Evolutionary conservation across 129 eudicot species (phyloP).

Genomic region (Logfia minima): DNA sequence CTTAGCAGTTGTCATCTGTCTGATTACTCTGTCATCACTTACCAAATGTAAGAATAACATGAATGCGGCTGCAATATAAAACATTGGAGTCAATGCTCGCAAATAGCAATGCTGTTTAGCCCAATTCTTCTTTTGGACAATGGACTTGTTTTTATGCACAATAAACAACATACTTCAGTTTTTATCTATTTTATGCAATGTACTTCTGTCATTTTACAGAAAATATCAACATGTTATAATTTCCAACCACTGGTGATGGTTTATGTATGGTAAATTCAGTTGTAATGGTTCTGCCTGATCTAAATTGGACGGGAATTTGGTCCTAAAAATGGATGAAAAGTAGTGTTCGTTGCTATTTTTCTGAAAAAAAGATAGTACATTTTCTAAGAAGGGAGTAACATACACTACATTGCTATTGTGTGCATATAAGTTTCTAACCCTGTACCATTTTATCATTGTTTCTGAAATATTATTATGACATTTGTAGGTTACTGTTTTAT

Average conservation of each 20-base stretch:
- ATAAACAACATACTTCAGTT: not conserved
- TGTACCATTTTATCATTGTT: not conserved
- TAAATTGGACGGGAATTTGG: too few relatives aligned
- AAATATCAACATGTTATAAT: not conserved
- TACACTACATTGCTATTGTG: not conserved
- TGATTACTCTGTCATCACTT: slow-evolving; percentile 10
- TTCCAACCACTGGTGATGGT: not conserved
- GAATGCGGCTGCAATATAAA: not conserved
- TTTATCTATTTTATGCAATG: not conserved
- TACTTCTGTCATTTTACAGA: not conserved
- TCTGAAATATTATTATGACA: not conserved
- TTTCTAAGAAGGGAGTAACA: not conserved
- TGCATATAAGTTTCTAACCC: not conserved
- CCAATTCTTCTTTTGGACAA: not conserved
- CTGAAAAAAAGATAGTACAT: not conserved
- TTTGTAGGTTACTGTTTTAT: not conserved
- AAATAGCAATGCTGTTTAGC: not conserved
- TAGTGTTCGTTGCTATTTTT: not conserved
- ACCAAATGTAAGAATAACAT: not conserved
- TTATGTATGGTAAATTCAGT: not conserved
- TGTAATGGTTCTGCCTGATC: not conserved
- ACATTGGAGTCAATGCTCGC: not conserved
- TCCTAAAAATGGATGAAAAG: not conserved
- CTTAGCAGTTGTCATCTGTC: not conserved
- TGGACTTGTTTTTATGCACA: not conserved